Percentiles rank a stretch among this genome's conserved stretches.
Evolutionary conservation across 164 flowering plant genomes (phyloP).

Genomic region (Annona squamosa): DNA sequence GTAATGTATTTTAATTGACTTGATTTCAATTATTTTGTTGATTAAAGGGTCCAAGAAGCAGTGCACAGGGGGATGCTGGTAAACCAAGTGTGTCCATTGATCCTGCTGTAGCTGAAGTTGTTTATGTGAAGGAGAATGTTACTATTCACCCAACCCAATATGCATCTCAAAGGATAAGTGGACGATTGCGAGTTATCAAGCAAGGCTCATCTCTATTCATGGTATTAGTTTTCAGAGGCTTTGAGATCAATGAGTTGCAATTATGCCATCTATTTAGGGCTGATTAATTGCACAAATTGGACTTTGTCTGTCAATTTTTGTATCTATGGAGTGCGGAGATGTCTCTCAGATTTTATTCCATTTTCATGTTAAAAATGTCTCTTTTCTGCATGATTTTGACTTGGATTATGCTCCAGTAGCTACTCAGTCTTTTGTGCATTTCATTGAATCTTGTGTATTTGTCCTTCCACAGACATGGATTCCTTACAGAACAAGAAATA

Average conservation of each 20-base stretch:
- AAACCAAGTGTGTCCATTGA: conserved; percentile 42
- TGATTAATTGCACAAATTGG: not conserved
- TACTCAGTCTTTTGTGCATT: not conserved
- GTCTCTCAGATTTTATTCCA: not conserved
- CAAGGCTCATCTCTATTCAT: conserved; percentile 66
- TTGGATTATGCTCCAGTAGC: not conserved
- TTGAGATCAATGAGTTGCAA: not conserved
- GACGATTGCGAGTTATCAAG: conserved; percentile 75
- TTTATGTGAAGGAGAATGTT: conserved; percentile 81
- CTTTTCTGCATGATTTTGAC: not conserved
- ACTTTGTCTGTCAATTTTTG: not conserved
- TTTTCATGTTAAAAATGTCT: not conserved
- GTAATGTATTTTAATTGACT: not conserved
- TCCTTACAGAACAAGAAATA: conserved; percentile 54
- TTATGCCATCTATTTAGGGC: not conserved
- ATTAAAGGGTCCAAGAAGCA: conserved; percentile 26
- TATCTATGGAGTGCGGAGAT: not conserved
- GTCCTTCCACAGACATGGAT: conserved; percentile 66
- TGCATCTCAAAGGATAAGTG: conserved; percentile 88
- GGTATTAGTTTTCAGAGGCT: conserved; percentile 31
- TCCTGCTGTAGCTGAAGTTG: conserved; percentile 60
- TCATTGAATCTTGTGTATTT: conserved; percentile 1
- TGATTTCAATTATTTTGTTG: not conserved
- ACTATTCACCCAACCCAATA: conserved; percentile 93
- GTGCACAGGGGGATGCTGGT: conserved; percentile 43